Percentiles rank a stretch among this genome's conserved stretches.
These are phyloP conservation scores for Paraphysoderma sedebokerense DNA, from an alignment of 371 early-diverging fungal genomes.

Conservation along the genomic window DNA sequence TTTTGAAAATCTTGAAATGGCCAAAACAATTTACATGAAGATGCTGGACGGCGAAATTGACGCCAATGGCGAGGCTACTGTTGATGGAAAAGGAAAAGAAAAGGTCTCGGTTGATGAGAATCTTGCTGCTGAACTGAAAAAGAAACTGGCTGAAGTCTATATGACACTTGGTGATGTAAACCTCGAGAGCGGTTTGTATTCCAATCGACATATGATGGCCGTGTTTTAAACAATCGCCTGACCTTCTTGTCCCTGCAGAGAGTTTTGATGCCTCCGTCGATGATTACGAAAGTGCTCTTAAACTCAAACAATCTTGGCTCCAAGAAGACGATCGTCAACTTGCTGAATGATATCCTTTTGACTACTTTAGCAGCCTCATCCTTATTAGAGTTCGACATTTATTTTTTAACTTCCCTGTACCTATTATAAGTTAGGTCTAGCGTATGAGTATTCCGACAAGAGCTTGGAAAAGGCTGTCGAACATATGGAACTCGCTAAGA, in stretches of 20 bases:
- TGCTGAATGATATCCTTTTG: slow-evolving; percentile 42
- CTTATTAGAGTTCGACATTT: not conserved
- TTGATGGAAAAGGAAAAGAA: not conserved
- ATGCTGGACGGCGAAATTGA: slow-evolving; percentile 14
- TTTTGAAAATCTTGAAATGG: slow-evolving; percentile 72
- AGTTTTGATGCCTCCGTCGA: slow-evolving; percentile 63
- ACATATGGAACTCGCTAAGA: slow-evolving; percentile 33
- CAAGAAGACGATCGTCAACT: slow-evolving; percentile 49
- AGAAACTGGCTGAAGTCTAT: slow-evolving; percentile 51
- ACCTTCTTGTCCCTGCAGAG: too few species aligned
- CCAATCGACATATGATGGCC: not conserved
- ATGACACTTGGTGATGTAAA: slow-evolving; percentile 66
- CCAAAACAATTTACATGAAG: slow-evolving; percentile 60
- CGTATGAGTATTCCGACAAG: slow-evolving; percentile 36
- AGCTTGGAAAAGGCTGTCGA: slow-evolving; percentile 31
- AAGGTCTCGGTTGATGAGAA: not conserved
- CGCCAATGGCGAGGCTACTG: too few species aligned
- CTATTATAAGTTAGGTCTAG: slow-evolving; percentile 55
- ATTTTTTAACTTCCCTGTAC: slow-evolving; percentile 4
- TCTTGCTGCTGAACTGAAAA: slow-evolving; percentile 22
- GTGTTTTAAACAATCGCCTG: not conserved
- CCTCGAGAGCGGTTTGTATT: slow-evolving; percentile 49
- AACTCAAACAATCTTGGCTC: slow-evolving; percentile 39
- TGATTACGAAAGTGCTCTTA: slow-evolving; percentile 51
- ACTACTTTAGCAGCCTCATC: not conserved